Base-by-base conservation (phyloP, 805 yeast genomes). In the Kockiozyma suomiensis region DNA sequence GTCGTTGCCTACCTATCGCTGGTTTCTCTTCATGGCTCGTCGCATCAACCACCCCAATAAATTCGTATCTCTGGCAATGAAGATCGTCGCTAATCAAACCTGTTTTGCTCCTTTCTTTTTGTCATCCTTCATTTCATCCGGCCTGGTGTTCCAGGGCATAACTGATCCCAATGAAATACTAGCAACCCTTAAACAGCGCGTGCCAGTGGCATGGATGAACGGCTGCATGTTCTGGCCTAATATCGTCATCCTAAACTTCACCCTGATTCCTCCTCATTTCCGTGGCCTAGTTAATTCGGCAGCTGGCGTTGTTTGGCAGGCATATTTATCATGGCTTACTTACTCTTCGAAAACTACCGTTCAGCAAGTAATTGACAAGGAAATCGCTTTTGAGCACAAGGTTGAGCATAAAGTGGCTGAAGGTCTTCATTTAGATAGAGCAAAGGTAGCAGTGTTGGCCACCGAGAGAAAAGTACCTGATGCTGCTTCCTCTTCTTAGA, bases 211-310 rank as follows among this genome's bases (percentile, higher is more conserved):
- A 3, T 62, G 66, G 66, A 49, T 52, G 57, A 56, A 58, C 45
- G 66, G 66, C 32, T 59, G 64, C 59, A 58, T 59, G 64, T 62
- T 46, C 56, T 62, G 66, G 66, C 66, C 66, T 4, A 62, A 62
- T 45, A 33, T 62, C 25, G 59, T 62, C 26, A 33, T 50, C 10
- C 54, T 62, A 23, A 62, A 62, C 54, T 62, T 62, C 51, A 59
- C 66, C 4, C 53, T 62, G 26, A 48, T 62, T 13, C 66, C 64
- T 21, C 66, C 66, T 8, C 64, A 62, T 50, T 62, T 50, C 56
- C 58, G 66, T n/a, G 66, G 66, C 17, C 54, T 62, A 32, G 61
- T 62, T 17, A 62, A 55, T 30, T 55, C 66, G 4, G 51, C 28
- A 13, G 66, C 66, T 6, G 17, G 57, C 23, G 56, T 62, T 13